Conservation (phyloP, 495 filamentous ascomycete genomes). For the Xylaria flabelliformis region DNA sequence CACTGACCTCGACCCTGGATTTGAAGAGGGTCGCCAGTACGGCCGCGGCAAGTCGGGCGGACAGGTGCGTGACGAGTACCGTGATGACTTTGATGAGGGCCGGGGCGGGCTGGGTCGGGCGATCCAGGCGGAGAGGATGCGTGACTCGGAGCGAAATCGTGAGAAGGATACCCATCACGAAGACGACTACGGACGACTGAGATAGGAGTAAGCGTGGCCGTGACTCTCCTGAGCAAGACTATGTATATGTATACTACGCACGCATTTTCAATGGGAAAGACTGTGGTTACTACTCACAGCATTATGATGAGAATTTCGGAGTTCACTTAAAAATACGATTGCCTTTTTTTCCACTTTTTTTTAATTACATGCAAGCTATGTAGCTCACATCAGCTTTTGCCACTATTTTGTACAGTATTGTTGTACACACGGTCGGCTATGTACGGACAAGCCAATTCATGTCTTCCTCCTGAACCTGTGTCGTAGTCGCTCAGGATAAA, state of each 20-base stretch:
- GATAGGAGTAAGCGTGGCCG: constrained; percentile 39
- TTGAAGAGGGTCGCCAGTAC: constrained; percentile 94
- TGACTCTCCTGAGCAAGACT: background rate
- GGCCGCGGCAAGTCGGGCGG: constrained; percentile 89
- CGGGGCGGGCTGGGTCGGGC: constrained; percentile 78
- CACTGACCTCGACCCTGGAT: constrained; percentile 96
- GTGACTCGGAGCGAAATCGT: constrained; percentile 56
- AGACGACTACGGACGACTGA: constrained; percentile 54
- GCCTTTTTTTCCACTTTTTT: background rate
- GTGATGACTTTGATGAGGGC: constrained; percentile 94
- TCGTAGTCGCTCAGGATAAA: constrained; percentile 8
- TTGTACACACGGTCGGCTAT: constrained; percentile 21
- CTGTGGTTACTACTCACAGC: background rate
- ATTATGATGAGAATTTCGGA: background rate
- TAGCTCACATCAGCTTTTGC: constrained; percentile 5
- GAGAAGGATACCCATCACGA: constrained; percentile 49
- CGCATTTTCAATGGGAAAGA: background rate
- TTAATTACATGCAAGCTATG: constrained; percentile 13
- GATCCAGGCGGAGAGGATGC: constrained; percentile 66
- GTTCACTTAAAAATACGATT: constrained; percentile 4
- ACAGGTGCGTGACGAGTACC: constrained; percentile 96
- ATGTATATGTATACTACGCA: constrained; percentile 9
- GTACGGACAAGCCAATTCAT: constrained; percentile 1
- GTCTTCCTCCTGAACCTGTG: background rate
- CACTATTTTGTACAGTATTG: constrained; percentile 28